Conservation (phyloP, 164 flowering plant genomes). For the Vitis cinerea region DNA sequence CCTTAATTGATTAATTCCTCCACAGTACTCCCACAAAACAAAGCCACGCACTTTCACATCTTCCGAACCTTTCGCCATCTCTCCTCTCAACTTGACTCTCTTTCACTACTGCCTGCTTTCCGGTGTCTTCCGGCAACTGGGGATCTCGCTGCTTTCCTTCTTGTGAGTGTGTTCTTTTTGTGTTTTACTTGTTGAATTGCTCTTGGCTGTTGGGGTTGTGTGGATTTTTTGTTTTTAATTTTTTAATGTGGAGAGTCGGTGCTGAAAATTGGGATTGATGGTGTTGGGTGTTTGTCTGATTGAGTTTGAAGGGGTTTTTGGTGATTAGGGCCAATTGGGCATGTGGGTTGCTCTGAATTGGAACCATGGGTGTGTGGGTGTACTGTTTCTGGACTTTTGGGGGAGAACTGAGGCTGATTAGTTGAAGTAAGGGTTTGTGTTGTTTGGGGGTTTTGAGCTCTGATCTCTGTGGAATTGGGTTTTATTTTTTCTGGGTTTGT, state of each 20-base stretch:
- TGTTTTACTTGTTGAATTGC: too few species aligned
- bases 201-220: too few species aligned
- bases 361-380: constrained; percentile 47
- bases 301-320: neutral
- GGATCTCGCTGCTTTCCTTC: too few species aligned
- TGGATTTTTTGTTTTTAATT: too few species aligned
- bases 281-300: constrained; percentile 1
- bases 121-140: too few species aligned
- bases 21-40: neutral
- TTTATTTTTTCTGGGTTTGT: constrained; percentile 1
- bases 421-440: neutral
- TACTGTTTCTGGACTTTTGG: constrained; percentile 49
- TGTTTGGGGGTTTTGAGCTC: constrained; percentile 7
- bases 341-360: constrained; percentile 56
- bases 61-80: too few species aligned
- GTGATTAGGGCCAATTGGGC: constrained; percentile 23
- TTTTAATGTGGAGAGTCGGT: too few species aligned
- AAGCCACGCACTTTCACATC: neutral
- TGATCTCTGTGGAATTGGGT: constrained; percentile 13
- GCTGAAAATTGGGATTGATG: neutral
- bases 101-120: too few species aligned
- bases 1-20: too few species aligned
- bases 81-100: too few species aligned
- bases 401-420: constrained; percentile 45
- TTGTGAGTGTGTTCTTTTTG: too few species aligned